Evolutionary conservation across 2,329 filamentous ascomycete species (phyloP), one percentile per base, ranked within the genome.

Genomic region (Microsporum canis): DNA sequence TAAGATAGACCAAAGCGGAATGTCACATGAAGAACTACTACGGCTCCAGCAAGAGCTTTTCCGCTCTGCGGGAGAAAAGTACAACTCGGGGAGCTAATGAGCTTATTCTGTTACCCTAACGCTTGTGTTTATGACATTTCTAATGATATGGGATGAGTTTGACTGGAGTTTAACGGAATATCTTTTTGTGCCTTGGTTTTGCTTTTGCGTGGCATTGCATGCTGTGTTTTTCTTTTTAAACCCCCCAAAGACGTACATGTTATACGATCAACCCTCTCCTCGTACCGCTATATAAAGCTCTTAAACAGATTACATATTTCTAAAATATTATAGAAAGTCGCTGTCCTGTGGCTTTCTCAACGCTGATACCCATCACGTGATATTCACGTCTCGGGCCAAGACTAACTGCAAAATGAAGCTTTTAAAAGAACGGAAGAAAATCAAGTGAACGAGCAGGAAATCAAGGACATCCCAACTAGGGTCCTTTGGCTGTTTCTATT

Each of bases 1-100:
- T 75, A 97, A 97, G 77, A 91, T 97, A 70, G 92, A 96, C 69
- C 88, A 94, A 72, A 96, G 91, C 71, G 92, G 92, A 60, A 82
- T 97, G 77, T 88, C 88, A 0, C 86, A 95, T 71, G 94, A 96
- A 68, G 88, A 99, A 74, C 81, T 99, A 57, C 84, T 94, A 61
- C 83, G 87, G 57, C 84, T 96, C 70, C 94, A 99, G 72, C 87
- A 94, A 73, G 91, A 95, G 73, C 84, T 96, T 67, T 97, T 99
- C 75, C 86, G 88, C 49, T 86, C 85, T 62, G 91, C 91, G 1
- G 86, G 84, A 1, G 84, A 85, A 65, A 87, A 88, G 68, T 88
- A 87, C 73, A 84, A 85, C 65, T 79, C 78, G 58, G 78, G 69
- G 14, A 63, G 61, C 39, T 64, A 57, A 41, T 27, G 1, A 12